Evolutionary conservation across 352 stramenopile genomes (phyloP), one percentile per base, ranked within the genome.

Genomic region (Saprolegnia diclina): DNA sequence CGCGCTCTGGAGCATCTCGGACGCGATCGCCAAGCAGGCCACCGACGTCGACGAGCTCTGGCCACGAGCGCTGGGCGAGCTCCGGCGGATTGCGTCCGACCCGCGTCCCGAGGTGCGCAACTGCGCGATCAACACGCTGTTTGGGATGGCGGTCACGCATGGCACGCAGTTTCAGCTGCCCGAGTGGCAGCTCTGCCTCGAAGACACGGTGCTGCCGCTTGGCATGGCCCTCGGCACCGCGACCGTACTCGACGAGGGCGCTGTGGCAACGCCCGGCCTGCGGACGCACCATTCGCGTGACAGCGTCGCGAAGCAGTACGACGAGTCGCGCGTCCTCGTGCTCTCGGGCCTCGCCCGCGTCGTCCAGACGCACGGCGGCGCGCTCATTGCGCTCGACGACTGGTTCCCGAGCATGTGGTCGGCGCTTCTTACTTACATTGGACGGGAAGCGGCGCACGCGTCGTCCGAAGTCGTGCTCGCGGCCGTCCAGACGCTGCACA

Each of bases 121-220:
- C 76, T 99, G 94, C 72, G 89, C 96, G 19, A 93, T 99, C 40
- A 98, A 99, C 71, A 99, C 97, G 16, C 79, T 99, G 0, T 98
- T 99, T 74, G 97, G 94, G n/a, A 97, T 92, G 1, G 92, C 97
- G 50, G 93, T 98, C 68, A 97, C 96, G 6, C 95, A 98, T 64
- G 96, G 96, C 19, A 75, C 85, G 38, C 83, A 92, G 46, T 98
- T 99, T 61, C 85, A 89, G 1, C 67, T 95, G 46, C 73, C 77
- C 14, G 91, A 97, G 62, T 99, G 96, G 96, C 75, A 96, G 75
- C 82, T 89, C 44, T 98, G 95, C 71, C 83, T 98, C n/a, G 85
- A 95, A 64, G 82, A 91, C 26, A 98, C 94, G 5, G 92, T 98
- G 9, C 89, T 99, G 57, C 90, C 90, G 5, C 82, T 99, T 1